phyloP scores from a whole-genome alignment of 179 eudicot genomes.

The Gypsophila paniculata region DNA sequence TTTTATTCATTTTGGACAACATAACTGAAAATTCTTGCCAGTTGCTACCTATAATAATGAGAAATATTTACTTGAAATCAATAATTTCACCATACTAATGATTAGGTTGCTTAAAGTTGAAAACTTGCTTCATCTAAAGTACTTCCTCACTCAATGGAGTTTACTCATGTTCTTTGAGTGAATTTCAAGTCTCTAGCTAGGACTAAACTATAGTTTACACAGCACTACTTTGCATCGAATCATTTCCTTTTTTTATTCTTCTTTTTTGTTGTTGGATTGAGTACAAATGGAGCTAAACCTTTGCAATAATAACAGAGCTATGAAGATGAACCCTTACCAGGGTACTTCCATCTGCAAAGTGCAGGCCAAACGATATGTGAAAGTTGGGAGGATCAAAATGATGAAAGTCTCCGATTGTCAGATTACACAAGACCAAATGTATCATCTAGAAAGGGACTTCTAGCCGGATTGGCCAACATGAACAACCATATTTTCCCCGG shows the following conservation, averaged over 20 bases:
- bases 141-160: neutral
- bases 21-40: neutral
- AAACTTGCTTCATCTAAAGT: neutral
- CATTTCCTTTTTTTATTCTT: neutral
- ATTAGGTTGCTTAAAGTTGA: conserved; percentile 1
- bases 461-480: conserved; percentile 32
- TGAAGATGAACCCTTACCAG: conserved; percentile 70
- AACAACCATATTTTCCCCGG: conserved; percentile 38
- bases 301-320: conserved; percentile 51
- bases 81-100: neutral
- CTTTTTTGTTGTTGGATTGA: neutral
- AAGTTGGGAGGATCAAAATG: conserved; percentile 43
- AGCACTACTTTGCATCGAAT: neutral
- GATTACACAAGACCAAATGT: conserved; percentile 32
- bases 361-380: conserved; percentile 47
- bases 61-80: neutral
- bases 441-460: conserved; percentile 41
- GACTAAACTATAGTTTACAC: neutral
- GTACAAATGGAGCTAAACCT: neutral
- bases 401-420: conserved; percentile 21
- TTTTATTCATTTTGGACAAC: neutral
- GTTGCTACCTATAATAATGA: neutral
- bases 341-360: conserved; percentile 47
- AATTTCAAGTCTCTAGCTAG: neutral
- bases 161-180: conserved; percentile 18